Percentiles rank a stretch among this genome's conserved stretches.
Conservation (phyloP, 257 asterid species). For the Penstemon davidsonii region DNA sequence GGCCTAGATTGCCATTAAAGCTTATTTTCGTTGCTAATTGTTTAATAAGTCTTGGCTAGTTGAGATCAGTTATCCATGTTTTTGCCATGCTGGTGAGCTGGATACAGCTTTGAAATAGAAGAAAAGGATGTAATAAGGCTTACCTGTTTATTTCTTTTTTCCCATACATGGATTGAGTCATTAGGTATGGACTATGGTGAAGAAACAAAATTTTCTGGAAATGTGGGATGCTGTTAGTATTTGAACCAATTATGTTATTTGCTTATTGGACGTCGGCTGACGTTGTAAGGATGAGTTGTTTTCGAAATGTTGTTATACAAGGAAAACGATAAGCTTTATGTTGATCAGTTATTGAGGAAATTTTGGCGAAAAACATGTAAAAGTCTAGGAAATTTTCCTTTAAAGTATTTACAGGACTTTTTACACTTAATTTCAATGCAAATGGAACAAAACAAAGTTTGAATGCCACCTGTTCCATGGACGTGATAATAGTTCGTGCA, state of each 20-base stretch:
- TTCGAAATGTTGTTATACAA: constrained; percentile 5
- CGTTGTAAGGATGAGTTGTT: constrained; percentile 13
- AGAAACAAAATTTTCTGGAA: not conserved
- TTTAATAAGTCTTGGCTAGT: constrained; percentile 4
- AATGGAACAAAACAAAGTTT: not conserved
- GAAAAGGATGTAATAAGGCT: not conserved
- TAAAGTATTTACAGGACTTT: constrained; percentile 1
- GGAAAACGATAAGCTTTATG: constrained; percentile 22
- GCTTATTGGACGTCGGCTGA: constrained; percentile 19
- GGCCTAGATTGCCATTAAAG: not conserved
- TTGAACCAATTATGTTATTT: not conserved
- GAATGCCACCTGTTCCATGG: constrained; percentile 2
- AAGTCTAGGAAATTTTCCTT: not conserved
- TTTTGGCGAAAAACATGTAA: constrained; percentile 12
- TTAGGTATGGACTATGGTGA: not conserved
- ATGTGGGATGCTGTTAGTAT: not conserved
- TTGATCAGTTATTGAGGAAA: constrained; percentile 13
- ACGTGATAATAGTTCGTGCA: not conserved
- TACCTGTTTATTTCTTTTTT: not conserved
- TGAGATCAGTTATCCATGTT: constrained; percentile 15
- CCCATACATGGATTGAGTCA: constrained; percentile 11
- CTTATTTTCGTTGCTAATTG: constrained; percentile 18
- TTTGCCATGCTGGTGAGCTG: constrained; percentile 24
- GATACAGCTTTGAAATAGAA: constrained; percentile 12
- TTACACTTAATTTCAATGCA: constrained; percentile 13